Base-by-base conservation (phyloP, 2,329 filamentous ascomycete species). In the Aspergillus flavus region DNA sequence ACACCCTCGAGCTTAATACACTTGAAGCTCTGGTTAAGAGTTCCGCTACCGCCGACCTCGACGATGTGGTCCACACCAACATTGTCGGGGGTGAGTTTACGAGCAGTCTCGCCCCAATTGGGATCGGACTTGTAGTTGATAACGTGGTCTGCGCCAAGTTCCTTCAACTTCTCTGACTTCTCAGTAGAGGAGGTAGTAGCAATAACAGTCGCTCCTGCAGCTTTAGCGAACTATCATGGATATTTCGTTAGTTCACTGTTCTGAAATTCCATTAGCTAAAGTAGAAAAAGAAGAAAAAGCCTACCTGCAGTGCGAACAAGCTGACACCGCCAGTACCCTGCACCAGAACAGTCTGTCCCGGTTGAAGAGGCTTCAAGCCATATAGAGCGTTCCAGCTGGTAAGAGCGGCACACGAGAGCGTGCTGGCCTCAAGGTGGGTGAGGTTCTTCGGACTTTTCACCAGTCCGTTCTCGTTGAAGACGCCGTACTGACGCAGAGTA, bases 321-420 rank as follows among this genome's bases (percentile, higher is more conserved):
- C 81, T 84, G 4, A 89, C 86, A 66, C 86, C 86, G 16, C 86
- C 86, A 4, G 86, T 88, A 36, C 86, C 86, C 69, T 88, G 86
- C 1, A 86, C 87, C 41, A 89, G 74, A 4, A 89, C 85, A 63
- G 83, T 83, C 58, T 81, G 73, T 4, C 87, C 87, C 0, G 86
- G 83, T 70, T 81, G 80, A 62, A 89, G 66, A 28, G 80, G 78
- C 67, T 75, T 77, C 34, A 87, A 70, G 2, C 88, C 88, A 68
- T 86, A 89, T 14, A 90, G 79, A 2, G 86, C 85, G 71, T 90
- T 90, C 88, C 88, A 91, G 30, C 84, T 85, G 2, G 88, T 91
- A 54, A 90, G 70, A 2, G 79, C 87, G 1, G 88, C 87, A 69
- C 88, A 90, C 1, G 83, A 73, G 1, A 90, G 79, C 0, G 87